Conservation (phyloP, 2,329 filamentous ascomycete genomes). For the Zymoseptoria pseudotritici region DNA sequence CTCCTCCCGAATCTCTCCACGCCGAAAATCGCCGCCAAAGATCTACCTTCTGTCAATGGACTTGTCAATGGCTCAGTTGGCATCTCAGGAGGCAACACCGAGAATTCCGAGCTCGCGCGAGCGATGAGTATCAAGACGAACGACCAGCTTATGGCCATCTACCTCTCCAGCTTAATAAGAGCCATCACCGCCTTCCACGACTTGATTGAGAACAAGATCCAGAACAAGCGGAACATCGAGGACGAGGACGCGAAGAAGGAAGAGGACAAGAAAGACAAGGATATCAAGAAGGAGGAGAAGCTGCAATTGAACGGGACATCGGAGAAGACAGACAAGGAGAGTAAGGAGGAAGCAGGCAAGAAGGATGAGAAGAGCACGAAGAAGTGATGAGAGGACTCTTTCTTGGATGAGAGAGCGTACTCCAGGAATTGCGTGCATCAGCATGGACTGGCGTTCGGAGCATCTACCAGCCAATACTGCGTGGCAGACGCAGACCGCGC, state of each 20-base stretch:
- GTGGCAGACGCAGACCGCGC: conserved; percentile 3
- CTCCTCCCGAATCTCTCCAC: conserved; percentile 91
- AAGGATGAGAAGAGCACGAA: conserved; percentile 50
- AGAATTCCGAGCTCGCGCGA: conserved; percentile 80
- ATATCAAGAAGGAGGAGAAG: conserved; percentile 56
- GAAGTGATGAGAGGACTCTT: conserved; percentile 37
- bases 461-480: conserved; percentile 9
- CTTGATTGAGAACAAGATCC: conserved; percentile 98
- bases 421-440: conserved; percentile 41
- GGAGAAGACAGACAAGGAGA: conserved; percentile 41
- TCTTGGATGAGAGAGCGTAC: conserved; percentile 14
- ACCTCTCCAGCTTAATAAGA: conserved; percentile 90
- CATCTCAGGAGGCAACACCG: conserved; percentile 42
- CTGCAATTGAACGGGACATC: conserved; percentile 50
- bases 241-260: conserved; percentile 82
- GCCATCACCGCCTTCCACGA: conserved; percentile 99
- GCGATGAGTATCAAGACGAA: conserved; percentile 99
- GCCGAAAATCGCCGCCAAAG: conserved; percentile 61
- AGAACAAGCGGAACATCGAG: conserved; percentile 94
- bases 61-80: conserved; percentile 50
- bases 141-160: conserved; percentile 97
- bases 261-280: conserved; percentile 47
- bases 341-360: conserved; percentile 46
- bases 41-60: conserved; percentile 45
- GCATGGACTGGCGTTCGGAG: conserved; percentile 19